These are phyloP conservation scores for Serendipita vermifera DNA, from an alignment of 768 basidiomycete species.

Conservation along the genomic window DNA sequence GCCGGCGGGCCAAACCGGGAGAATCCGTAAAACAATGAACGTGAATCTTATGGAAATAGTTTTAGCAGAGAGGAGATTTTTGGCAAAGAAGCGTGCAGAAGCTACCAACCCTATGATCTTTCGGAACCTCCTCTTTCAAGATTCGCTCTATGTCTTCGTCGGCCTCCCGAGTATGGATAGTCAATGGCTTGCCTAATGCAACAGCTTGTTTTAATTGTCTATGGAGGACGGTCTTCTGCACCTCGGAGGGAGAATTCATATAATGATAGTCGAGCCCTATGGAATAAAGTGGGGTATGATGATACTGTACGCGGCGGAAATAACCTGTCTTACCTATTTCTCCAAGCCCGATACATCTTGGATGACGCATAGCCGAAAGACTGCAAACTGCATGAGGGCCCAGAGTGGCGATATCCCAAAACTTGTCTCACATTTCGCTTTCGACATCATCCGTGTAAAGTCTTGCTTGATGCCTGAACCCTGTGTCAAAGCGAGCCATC, in stretches of 20 bases:
- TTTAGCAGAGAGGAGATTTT: not conserved
- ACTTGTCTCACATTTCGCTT: slow-evolving; percentile 41
- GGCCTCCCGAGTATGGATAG: slow-evolving; percentile 78
- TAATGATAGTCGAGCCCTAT: slow-evolving; percentile 60
- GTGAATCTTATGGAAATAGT: slow-evolving; percentile 43
- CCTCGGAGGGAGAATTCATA: slow-evolving; percentile 54
- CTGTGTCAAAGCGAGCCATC: slow-evolving; percentile 11
- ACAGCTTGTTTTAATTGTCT: slow-evolving; percentile 61
- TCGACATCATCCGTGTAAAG: slow-evolving; percentile 57
- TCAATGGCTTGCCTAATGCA: slow-evolving; percentile 57
- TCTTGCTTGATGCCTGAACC: slow-evolving; percentile 54
- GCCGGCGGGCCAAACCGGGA: slow-evolving; percentile 54
- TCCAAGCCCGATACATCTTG: slow-evolving; percentile 76
- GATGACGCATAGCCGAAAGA: slow-evolving; percentile 61
- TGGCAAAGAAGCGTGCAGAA: not conserved
- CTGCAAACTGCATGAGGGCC: slow-evolving; percentile 24
- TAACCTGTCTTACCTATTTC: slow-evolving; percentile 49
- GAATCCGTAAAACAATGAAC: slow-evolving; percentile 83
- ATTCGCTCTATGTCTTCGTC: slow-evolving; percentile 72
- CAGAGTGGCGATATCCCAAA: not conserved
- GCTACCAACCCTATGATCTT: slow-evolving; percentile 44
- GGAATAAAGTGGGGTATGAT: not conserved
- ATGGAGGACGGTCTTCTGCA: slow-evolving; percentile 52
- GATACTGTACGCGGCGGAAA: not conserved
- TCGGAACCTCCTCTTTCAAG: slow-evolving; percentile 61